phyloP scores from a whole-genome alignment of 2,329 filamentous ascomycete genomes.

The Orbilia quercus region DNA sequence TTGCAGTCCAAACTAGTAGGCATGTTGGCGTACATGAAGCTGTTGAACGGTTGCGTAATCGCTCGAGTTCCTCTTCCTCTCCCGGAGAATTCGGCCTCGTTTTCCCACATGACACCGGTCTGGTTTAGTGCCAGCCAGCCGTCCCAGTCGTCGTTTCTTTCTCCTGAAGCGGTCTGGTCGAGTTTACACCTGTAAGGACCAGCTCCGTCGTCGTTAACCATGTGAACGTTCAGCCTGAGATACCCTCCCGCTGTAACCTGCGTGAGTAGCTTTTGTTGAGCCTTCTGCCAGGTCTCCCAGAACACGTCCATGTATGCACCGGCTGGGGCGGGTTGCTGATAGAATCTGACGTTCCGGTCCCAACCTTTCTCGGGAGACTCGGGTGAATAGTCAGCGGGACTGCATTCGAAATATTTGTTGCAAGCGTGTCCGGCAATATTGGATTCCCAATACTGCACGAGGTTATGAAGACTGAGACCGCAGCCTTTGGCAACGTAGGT shows the following conservation, averaged over 20 bases:
- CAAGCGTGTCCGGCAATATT: background rate
- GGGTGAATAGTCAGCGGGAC: background rate
- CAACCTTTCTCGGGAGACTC: background rate
- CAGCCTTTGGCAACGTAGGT: background rate
- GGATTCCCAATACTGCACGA: conserved; percentile 5
- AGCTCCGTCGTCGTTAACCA: conserved; percentile 16
- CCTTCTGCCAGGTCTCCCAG: conserved; percentile 20
- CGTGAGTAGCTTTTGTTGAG: conserved; percentile 9
- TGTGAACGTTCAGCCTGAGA: conserved; percentile 13
- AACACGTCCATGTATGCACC: background rate
- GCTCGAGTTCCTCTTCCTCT: conserved; percentile 1
- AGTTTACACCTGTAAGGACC: conserved; percentile 15
- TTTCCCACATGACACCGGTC: conserved; percentile 6
- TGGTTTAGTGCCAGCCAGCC: conserved; percentile 15
- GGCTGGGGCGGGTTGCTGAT: background rate
- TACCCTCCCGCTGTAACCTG: conserved; percentile 14
- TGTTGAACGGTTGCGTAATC: background rate
- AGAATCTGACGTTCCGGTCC: background rate
- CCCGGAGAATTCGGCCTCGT: background rate
- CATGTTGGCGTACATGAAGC: conserved; percentile 8
- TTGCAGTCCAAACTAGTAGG: conserved; percentile 12
- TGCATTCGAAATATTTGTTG: conserved; percentile 8
- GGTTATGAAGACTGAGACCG: conserved; percentile 10
- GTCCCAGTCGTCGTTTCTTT: conserved; percentile 4
- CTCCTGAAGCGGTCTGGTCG: conserved; percentile 1